Evolutionary conservation across 1,139 yeast genomes (phyloP).

Genomic region (Nakaseomyces glabratus): DNA sequence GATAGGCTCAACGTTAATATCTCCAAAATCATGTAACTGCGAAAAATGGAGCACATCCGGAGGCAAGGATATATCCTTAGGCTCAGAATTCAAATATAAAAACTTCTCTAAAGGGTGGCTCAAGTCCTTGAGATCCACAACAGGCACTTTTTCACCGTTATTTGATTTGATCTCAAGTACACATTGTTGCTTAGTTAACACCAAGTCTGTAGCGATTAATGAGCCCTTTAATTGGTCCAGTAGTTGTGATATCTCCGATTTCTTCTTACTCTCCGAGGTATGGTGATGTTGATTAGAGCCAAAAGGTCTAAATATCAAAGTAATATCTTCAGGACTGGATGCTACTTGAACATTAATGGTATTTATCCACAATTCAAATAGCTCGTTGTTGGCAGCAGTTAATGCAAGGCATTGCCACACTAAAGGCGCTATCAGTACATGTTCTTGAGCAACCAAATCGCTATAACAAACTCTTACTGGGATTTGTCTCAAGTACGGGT

Average conservation of each 20-base stretch:
- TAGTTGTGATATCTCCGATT: no score
- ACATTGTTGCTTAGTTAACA: no score
- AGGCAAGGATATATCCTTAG: slow-evolving; percentile 1
- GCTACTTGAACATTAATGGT: no score
- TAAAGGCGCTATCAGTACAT: not conserved
- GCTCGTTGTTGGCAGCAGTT: slow-evolving; percentile 2
- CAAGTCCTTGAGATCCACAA: no score
- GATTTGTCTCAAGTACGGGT: not conserved
- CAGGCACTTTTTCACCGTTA: no score
- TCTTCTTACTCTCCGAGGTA: no score
- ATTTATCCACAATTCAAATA: not conserved
- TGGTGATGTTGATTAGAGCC: no score
- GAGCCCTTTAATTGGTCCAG: no score
- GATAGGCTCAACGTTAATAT: not conserved
- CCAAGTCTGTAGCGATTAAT: no score
- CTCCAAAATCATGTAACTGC: not conserved
- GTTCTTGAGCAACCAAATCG: not conserved
- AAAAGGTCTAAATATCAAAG: no score
- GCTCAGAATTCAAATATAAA: not conserved
- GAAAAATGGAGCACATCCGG: not conserved
- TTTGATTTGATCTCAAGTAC: no score
- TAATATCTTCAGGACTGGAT: no score
- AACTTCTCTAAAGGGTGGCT: not conserved
- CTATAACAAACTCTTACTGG: not conserved
- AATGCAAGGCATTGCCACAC: slow-evolving; percentile 2